Base-by-base conservation (phyloP, 1,284 basidiomycete species). In the Microbotryomycetes sp. region DNA sequence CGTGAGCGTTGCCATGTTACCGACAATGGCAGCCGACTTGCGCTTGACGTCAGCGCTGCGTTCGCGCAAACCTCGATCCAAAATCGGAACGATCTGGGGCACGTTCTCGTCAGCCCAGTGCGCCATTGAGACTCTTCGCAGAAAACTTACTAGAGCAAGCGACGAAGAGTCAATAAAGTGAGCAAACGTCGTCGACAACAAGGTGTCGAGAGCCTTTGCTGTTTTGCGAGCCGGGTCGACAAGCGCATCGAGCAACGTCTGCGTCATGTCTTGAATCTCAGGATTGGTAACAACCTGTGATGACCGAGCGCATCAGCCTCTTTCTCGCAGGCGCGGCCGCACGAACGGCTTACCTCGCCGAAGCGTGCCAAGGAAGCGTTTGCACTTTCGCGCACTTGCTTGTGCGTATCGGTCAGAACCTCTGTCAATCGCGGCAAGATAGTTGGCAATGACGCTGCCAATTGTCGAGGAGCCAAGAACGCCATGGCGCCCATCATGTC, bases 401-500 rank as follows among this genome's bases (percentile, higher is more conserved):
- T 87, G 64, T 98, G 96, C 16, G 94, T 94, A 76, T 98, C 96
- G 59, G 92, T 97, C 61, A 99, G 80, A 54, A 97, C 93, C 21
- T 87, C 90, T 30, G 93, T 97, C 15, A 99, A 79, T 26, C 89
- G 86, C 6, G 96, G 96, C 61, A 99, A 96, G 74, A 98, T 91
- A 51, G 96, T 91, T 1, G 96, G 96, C 5, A 99, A 81, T 3
- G 94, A 97, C 26, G 92, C 81, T 0, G 96, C 97, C 15, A 98
- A 83, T 75, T 99, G 96, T 54, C 86, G 85, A 2, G 94, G 96
- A 5, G 96, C 92, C 76, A 94, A 96, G 76, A 94, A 98, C 0
- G 96, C 96, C 93, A 98, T 98, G 79, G 93, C 89, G 41, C 96
- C 96, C 58, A 98, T 80, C n/a, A 98, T 78, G 75, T 98, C 96